Evolutionary conservation across 2,329 filamentous ascomycete genomes (phyloP).

Genomic region (Ophiostoma ips): DNA sequence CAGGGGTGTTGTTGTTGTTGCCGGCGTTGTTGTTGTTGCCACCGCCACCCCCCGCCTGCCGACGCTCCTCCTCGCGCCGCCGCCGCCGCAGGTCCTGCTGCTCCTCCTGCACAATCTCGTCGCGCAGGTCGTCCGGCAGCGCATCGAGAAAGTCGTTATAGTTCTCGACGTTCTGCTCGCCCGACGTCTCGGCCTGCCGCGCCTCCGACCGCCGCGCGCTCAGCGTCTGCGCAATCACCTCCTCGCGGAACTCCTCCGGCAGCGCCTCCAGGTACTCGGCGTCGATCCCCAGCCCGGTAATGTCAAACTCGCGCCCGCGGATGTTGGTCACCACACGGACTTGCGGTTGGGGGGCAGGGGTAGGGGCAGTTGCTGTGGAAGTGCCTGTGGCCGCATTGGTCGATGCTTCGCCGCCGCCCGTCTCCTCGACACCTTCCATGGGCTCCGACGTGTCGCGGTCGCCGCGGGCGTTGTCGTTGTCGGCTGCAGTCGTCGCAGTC

Average conservation of each 20-base stretch:
- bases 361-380: neutral
- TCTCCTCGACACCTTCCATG: slow-evolving; percentile 41
- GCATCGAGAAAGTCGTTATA: slow-evolving; percentile 91
- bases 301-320: slow-evolving; percentile 75
- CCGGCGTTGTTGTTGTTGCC: too few species aligned
- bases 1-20: slow-evolving; percentile 17
- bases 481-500: slow-evolving; percentile 19
- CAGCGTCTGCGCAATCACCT: slow-evolving; percentile 85
- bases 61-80: slow-evolving; percentile 65
- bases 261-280: slow-evolving; percentile 89
- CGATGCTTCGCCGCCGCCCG: neutral
- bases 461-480: slow-evolving; percentile 16
- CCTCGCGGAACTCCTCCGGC: slow-evolving; percentile 91
- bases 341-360: neutral
- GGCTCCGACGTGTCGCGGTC: slow-evolving; percentile 26
- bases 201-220: slow-evolving; percentile 71
- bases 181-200: slow-evolving; percentile 45
- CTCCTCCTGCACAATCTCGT: slow-evolving; percentile 85
- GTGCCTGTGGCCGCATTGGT: neutral
- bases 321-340: slow-evolving; percentile 67
- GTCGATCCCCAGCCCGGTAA: slow-evolving; percentile 89
- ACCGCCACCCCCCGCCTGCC: slow-evolving; percentile 29
- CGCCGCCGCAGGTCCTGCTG: slow-evolving; percentile 75
- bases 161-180: slow-evolving; percentile 61
- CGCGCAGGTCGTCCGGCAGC: slow-evolving; percentile 74